Conservation (phyloP, 1,284 basidiomycete species). For the Cutaneotrichosporon sp. region DNA sequence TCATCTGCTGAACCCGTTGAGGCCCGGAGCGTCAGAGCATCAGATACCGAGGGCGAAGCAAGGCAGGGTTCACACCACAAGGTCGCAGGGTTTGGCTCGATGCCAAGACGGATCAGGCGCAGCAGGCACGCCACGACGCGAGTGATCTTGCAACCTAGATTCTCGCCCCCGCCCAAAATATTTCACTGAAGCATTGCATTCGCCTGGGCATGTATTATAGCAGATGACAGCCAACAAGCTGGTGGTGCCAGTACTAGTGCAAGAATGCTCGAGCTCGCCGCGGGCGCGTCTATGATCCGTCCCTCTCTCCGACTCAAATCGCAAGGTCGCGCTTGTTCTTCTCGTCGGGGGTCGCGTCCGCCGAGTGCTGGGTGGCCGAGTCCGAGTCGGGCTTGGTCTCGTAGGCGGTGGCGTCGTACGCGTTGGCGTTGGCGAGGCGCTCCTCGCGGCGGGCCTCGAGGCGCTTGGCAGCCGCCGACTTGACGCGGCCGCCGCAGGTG, state of each 20-base stretch:
- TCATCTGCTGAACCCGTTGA: too few species aligned
- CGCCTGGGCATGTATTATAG: background rate
- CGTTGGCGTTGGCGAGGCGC: background rate
- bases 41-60: too few species aligned
- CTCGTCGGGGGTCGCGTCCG: background rate
- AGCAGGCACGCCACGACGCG: too few species aligned
- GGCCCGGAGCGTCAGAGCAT: too few species aligned
- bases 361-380: conserved; percentile 2
- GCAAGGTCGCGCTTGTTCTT: background rate
- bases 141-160: too few species aligned
- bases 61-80: too few species aligned
- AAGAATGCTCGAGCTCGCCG: background rate
- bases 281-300: background rate
- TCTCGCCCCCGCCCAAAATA: too few species aligned
- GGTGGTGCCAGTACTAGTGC: background rate
- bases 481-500: conserved; percentile 44
- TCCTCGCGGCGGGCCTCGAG: conserved; percentile 10
- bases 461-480: conserved; percentile 11
- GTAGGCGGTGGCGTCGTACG: background rate
- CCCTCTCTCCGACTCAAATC: background rate
- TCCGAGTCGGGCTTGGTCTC: conserved; percentile 4
- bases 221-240: background rate
- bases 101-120: too few species aligned
- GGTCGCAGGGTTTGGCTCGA: too few species aligned
- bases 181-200: background rate